Percentiles rank a stretch among this genome's conserved stretches.
phyloP scores from a whole-genome alignment of 768 basidiomycete species.

The Mrakia hoshinonis region DNA sequence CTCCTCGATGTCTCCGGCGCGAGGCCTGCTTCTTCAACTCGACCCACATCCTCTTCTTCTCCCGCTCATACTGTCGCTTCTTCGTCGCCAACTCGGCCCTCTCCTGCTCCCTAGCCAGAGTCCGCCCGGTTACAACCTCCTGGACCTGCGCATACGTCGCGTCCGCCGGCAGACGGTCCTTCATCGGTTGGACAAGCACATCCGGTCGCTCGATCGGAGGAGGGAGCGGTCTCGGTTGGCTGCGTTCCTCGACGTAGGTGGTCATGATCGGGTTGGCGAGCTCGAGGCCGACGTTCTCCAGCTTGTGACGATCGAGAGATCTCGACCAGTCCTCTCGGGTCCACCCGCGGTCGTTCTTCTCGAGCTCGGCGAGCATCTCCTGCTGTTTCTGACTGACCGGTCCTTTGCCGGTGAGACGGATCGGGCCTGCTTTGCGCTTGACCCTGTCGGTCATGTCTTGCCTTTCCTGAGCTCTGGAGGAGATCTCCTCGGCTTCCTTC shows the following conservation, averaged over 20 bases:
- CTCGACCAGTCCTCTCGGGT: neutral
- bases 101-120: neutral
- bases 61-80: neutral
- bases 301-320: neutral
- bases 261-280: neutral
- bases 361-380: neutral
- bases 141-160: constrained; percentile 7
- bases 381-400: too few relatives aligned
- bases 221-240: neutral
- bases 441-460: neutral
- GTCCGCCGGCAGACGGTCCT: neutral
- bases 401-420: neutral
- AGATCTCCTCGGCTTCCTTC: neutral
- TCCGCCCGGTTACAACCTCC: neutral
- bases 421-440: neutral
- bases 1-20: too few relatives aligned
- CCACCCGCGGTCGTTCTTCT: neutral
- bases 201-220: neutral
- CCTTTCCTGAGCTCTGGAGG: neutral
- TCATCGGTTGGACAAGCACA: neutral
- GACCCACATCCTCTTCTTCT: neutral
- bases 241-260: neutral
- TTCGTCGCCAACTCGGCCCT: neutral
- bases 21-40: neutral
- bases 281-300: neutral